Percentiles rank a stretch among this genome's conserved stretches.
These are phyloP conservation scores for Fusarium sp. DNA, from an alignment of 2,329 filamentous ascomycete genomes.

Conservation along the genomic window DNA sequence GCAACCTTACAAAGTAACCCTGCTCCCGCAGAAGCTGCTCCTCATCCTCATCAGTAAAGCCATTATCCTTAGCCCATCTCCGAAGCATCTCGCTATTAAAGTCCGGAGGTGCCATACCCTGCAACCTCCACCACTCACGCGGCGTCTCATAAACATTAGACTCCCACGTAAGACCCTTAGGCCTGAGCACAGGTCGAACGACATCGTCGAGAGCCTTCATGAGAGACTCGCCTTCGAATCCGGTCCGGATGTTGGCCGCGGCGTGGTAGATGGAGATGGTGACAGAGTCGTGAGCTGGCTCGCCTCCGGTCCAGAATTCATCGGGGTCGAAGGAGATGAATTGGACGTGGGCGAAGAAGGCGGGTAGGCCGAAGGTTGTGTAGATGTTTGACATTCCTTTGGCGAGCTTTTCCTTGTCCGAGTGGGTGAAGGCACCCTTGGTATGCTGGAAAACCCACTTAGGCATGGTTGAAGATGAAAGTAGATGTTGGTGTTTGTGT, in stretches of 20 bases:
- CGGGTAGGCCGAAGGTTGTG: not conserved
- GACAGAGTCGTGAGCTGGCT: not conserved
- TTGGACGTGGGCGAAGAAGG: not conserved
- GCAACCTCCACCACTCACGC: not conserved
- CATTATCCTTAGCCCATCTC: not conserved
- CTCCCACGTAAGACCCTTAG: not conserved
- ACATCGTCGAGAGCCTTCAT: not conserved
- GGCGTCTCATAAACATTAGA: not conserved
- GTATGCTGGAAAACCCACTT: not conserved
- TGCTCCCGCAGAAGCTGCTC: not conserved
- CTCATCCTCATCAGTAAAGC: not conserved
- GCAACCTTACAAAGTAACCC: not conserved
- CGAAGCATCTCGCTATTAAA: not conserved
- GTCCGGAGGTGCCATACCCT: not conserved
- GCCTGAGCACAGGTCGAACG: not conserved
- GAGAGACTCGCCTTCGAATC: not conserved
- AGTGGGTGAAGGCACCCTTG: not conserved
- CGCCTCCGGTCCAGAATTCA: not conserved
- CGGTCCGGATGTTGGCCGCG: not conserved
- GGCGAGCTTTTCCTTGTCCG: not conserved
- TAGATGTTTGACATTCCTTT: not conserved
- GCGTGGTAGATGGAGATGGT: not conserved
- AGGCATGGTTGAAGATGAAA: not conserved
- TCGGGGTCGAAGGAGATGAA: not conserved
- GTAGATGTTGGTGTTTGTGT: not conserved